Evolutionary conservation across 2,329 filamentous ascomycete species (phyloP).

Genomic region (Mycosphaerella sp.): DNA sequence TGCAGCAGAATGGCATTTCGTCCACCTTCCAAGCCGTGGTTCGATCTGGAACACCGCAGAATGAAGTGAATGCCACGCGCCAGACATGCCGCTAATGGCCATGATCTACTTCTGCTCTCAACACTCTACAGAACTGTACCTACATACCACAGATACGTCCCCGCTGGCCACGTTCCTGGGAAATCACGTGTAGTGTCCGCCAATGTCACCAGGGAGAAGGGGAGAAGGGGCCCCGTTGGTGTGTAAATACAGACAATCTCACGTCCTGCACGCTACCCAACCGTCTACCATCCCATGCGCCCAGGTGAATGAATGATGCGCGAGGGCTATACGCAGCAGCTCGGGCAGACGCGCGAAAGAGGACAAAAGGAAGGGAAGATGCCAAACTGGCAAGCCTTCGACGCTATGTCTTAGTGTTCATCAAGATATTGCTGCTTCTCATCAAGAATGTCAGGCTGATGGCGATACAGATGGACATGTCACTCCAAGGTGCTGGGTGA

Average conservation of each 20-base stretch:
- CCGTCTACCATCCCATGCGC: too few relatives aligned
- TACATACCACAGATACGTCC: too few relatives aligned
- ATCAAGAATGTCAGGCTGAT: background rate
- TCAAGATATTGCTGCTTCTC: background rate
- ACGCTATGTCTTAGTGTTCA: background rate
- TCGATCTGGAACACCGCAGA: background rate
- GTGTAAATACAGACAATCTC: background rate
- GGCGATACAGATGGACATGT: background rate
- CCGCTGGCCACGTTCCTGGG: too few relatives aligned
- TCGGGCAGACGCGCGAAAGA: background rate
- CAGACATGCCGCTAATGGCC: background rate
- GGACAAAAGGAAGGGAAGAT: background rate
- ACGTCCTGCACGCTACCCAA: background rate
- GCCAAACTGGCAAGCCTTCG: background rate
- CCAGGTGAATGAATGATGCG: too few relatives aligned
- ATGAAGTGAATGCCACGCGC: too few relatives aligned
- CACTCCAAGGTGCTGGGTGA: background rate
- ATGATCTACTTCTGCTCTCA: too few relatives aligned
- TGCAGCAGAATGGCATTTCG: background rate
- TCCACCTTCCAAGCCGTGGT: background rate
- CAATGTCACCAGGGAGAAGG: background rate
- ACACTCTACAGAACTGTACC: too few relatives aligned
- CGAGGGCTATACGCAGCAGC: background rate
- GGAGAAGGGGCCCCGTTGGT: background rate
- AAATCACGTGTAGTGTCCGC: background rate